Base-by-base conservation (phyloP, 1,284 basidiomycete genomes). In the Mixia osmundae region DNA sequence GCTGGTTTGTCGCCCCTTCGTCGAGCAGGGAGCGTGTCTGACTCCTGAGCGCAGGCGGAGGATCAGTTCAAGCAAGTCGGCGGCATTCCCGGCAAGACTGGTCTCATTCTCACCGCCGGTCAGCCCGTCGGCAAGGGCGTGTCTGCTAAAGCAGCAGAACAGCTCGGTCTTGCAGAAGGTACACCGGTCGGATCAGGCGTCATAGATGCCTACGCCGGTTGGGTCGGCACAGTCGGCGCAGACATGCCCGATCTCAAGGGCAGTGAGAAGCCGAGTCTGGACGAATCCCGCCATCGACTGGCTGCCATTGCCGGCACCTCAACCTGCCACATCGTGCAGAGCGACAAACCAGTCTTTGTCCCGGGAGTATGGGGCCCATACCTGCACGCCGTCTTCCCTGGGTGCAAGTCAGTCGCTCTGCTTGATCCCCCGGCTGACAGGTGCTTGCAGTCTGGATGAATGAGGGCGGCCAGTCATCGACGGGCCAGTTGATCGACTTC, bases 141-240 rank as follows among this genome's bases (percentile, higher is more conserved):
- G 20, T 75, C 72, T 14, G 68, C 68, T 51, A 54, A 62, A 37
- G 76, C 83, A 1, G 87, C 89, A 0, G 62, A 67, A 29, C 82
- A 95, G 49, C 65, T 94, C 8, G 87, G 89, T 0, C 57, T 97
- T 26, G 46, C 68, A 1, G 72, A 75, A 46, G 85, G 89, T n/a
- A 95, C 79, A 0, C 71, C 85, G 1, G 83, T 95, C 14, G 87
- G 87, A 5, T 87, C 80, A 46, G 87, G 72, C 16, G 68, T 97
- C 31, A 94, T 97, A 50, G 89, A 97, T 50, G 89, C 87, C 67
- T 94, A 95, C 56, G 83, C 89, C 2, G 89, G 89, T n/a, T 97
- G 89, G 89, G 65, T 97, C 48, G 89, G 91, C 14, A 95, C 89
- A 0, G 72, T 94, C 25, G 89, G 79, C 6, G 87, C 85, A 6